A percentile compares a stretch with the other conserved stretches of the same genome.
Conservation (phyloP, 2,329 filamentous ascomycete genomes). For the Cercospora zeae-maydis region DNA sequence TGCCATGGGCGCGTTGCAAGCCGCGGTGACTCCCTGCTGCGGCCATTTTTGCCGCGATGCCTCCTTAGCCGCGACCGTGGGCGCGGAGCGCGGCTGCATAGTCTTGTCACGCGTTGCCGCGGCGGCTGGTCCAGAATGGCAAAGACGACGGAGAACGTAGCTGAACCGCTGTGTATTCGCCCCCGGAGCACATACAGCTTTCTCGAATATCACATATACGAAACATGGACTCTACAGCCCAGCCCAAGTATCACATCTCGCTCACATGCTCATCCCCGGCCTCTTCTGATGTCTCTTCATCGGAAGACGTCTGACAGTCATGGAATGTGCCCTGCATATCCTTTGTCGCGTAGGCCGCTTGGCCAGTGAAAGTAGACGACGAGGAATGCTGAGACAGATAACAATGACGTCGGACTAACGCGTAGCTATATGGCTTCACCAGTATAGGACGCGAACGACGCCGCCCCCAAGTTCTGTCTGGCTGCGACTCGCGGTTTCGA, state of each 20-base stretch:
- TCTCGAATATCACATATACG: too few relatives aligned
- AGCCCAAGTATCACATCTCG: not conserved
- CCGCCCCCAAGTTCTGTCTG: not conserved
- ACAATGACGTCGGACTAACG: not conserved
- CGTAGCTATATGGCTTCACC: not conserved
- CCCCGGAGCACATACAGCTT: too few relatives aligned
- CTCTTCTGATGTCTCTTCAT: not conserved
- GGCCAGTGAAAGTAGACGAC: not conserved
- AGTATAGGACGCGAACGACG: too few relatives aligned
- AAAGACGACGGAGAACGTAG: not conserved
- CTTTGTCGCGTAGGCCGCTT: not conserved
- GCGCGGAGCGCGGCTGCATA: not conserved
- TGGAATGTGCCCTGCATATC: conserved; percentile 8
- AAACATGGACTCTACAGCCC: too few relatives aligned
- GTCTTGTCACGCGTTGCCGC: not conserved
- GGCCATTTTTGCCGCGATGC: not conserved
- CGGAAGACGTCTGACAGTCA: not conserved
- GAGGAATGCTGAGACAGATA: conserved; percentile 7
- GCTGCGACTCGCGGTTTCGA: not conserved
- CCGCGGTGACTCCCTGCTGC: not conserved
- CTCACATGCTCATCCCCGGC: not conserved
- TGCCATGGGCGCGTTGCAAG: not conserved
- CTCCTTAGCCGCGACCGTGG: not conserved
- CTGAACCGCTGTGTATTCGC: not conserved
- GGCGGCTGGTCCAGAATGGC: not conserved